Base-by-base conservation (phyloP, 2,329 filamentous ascomycete species). In the Purpureocillium lavendulum region DNA sequence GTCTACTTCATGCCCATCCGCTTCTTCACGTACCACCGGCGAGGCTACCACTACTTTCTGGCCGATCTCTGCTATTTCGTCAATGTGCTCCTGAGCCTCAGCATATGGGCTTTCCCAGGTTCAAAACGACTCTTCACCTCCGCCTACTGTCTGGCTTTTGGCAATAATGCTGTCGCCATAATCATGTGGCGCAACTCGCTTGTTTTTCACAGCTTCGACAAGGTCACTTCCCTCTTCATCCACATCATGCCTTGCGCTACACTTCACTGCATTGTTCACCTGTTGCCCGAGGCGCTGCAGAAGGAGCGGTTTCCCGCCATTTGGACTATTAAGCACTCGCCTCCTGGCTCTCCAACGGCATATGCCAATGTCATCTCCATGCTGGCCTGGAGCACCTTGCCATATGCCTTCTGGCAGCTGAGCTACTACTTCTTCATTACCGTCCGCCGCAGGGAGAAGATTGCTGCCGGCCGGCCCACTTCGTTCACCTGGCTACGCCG, bases 171-270 rank as follows among this genome's bases (percentile, higher is more conserved):
- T 15, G 81, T 96, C 35, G 92, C 92, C 11, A 97, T 98, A 59
- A 88, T 92, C 57, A 92, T 98, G 89, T 98, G 92, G 92, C 81
- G 92, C 47, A 98, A 98, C 61, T 96, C 89, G 26, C 77, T 98
- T 56, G 92, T 98, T 35, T 98, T 98, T 61, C 92, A 98, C 69
- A 94, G 87, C 57, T 81, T 98, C 64, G 92, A 98, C 71, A 98
- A 98, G 64, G 88, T 97, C 45, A 94, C 89, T 11, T 92, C 87
- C 58, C 73, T 98, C n/a, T 98, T 98, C 66, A 96, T 98, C 51
- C 92, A 98, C 62, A 94, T 98, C 54, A 98, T 98, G 90, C 92
- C 92, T 1, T 95, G 89, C 49, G 90, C 85, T 6, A 87, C 89
- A 2, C 74, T 98, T 11, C 92, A 98, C 62, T 94, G 87, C 56